phyloP scores from a whole-genome alignment of 345 rosid genomes.

The Brassica cretica region DNA sequence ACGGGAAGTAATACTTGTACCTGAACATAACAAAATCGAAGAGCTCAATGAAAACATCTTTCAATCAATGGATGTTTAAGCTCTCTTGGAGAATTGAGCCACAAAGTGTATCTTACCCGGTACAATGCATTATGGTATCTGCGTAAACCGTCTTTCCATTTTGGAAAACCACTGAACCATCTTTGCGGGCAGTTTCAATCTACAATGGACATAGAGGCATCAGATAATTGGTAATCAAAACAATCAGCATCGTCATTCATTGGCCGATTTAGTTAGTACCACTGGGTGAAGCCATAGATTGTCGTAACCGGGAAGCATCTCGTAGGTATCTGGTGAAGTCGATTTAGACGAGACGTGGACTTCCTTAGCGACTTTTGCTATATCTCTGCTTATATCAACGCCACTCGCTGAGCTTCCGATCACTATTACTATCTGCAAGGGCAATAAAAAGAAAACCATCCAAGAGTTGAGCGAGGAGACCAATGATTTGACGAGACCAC shows the following conservation, averaged over 20 bases:
- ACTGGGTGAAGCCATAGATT: constrained; percentile 81
- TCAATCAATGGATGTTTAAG: not conserved
- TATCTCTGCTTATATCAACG: constrained; percentile 68
- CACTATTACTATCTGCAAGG: constrained; percentile 61
- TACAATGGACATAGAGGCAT: constrained; percentile 39
- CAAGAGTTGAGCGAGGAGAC: constrained; percentile 4
- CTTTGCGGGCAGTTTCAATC: constrained; percentile 58
- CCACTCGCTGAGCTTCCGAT: constrained; percentile 80
- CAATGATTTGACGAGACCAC: not conserved
- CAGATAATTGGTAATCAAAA: not conserved
- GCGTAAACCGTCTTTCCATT: constrained; percentile 58
- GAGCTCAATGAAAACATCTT: not conserved
- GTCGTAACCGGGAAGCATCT: constrained; percentile 50
- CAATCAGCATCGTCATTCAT: not conserved
- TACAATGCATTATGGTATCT: constrained; percentile 75
- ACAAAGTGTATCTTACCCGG: constrained; percentile 52
- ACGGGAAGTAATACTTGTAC: constrained; percentile 87
- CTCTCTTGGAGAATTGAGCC: not conserved
- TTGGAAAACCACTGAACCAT: constrained; percentile 63
- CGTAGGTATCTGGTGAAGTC: constrained; percentile 52
- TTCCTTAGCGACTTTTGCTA: constrained; percentile 73
- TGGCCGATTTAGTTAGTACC: constrained; percentile 46
- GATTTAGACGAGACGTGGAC: constrained; percentile 75
- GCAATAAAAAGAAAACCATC: not conserved
- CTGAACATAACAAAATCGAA: constrained; percentile 34